Conservation (phyloP, 2,329 filamentous ascomycete genomes). For the Cucurbitaria berberidis region DNA sequence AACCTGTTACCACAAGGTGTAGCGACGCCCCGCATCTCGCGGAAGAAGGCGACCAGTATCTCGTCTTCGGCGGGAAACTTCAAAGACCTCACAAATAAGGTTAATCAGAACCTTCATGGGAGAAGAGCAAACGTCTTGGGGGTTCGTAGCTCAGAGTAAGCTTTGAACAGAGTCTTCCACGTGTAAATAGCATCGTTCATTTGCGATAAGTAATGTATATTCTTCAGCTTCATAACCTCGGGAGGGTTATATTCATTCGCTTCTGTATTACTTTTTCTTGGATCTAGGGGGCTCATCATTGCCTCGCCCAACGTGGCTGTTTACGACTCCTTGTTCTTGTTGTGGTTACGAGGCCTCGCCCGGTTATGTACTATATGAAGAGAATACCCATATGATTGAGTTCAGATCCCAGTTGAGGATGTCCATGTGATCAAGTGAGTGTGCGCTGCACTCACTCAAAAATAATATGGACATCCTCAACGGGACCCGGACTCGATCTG, state of each 20-base stretch:
- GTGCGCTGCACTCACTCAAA: no score
- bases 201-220: constrained; percentile 43
- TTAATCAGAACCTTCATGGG: constrained; percentile 55
- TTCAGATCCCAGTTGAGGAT: no score
- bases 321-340: constrained; percentile 3
- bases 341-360: constrained; percentile 15
- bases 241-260: constrained; percentile 19
- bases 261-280: constrained; percentile 34
- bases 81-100: constrained; percentile 54
- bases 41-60: constrained; percentile 51
- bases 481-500: constrained; percentile 32
- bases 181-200: constrained; percentile 21
- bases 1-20: constrained; percentile 33
- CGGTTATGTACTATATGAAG: constrained; percentile 35
- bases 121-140: constrained; percentile 54
- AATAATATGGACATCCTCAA: no score
- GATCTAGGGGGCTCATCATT: constrained; percentile 9
- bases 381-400: no score
- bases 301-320: constrained; percentile 11
- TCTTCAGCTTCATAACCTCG: constrained; percentile 27
- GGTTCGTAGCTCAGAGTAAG: constrained; percentile 51
- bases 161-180: constrained; percentile 5
- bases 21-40: constrained; percentile 48
- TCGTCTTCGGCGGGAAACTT: constrained; percentile 49
- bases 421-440: no score